A percentile compares a stretch with the other conserved stretches of the same genome.
Conservation (phyloP, 2,329 filamentous ascomycete species). For the Beauveria australis region DNA sequence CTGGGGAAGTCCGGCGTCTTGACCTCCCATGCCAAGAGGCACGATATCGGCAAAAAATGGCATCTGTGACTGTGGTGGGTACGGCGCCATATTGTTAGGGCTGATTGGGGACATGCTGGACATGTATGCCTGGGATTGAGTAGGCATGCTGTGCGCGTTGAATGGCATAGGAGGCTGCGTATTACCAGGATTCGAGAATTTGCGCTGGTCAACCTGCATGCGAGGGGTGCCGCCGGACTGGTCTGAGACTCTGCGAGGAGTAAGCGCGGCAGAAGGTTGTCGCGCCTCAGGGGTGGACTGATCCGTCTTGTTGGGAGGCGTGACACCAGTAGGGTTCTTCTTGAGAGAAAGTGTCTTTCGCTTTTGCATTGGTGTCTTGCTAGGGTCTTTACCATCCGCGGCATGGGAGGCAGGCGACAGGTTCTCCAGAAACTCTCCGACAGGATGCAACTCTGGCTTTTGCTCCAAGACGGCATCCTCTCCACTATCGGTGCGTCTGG, state of each 20-base stretch:
- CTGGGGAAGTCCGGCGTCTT: constrained; percentile 46
- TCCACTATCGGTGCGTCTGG: constrained; percentile 64
- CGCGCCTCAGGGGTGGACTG: constrained; percentile 15
- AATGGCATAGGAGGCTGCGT: constrained; percentile 21
- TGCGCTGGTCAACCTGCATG: constrained; percentile 29
- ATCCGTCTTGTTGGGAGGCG: constrained; percentile 9
- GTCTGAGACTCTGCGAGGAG: constrained; percentile 6
- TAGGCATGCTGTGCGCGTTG: constrained; percentile 33
- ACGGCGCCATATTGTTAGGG: constrained; percentile 35
- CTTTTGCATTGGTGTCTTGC: constrained; percentile 27
- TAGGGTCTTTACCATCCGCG: constrained; percentile 29
- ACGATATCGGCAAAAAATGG: constrained; percentile 44
- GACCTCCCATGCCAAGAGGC: constrained; percentile 41
- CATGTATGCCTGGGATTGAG: constrained; percentile 35
- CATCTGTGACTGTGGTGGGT: constrained; percentile 28
- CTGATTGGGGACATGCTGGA: constrained; percentile 42
- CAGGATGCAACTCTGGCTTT: constrained; percentile 82
- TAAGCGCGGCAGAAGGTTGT: not conserved
- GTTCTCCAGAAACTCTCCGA: constrained; percentile 87
- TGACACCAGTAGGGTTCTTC: constrained; percentile 25
- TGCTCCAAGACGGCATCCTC: constrained; percentile 86
- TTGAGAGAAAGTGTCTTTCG: constrained; percentile 18
- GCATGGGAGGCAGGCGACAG: constrained; percentile 55
- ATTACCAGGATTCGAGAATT: constrained; percentile 30
- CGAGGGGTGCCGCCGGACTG: constrained; percentile 12